phyloP scores from a whole-genome alignment of 208 protist genomes.

The Trypanosoma congolense region DNA sequence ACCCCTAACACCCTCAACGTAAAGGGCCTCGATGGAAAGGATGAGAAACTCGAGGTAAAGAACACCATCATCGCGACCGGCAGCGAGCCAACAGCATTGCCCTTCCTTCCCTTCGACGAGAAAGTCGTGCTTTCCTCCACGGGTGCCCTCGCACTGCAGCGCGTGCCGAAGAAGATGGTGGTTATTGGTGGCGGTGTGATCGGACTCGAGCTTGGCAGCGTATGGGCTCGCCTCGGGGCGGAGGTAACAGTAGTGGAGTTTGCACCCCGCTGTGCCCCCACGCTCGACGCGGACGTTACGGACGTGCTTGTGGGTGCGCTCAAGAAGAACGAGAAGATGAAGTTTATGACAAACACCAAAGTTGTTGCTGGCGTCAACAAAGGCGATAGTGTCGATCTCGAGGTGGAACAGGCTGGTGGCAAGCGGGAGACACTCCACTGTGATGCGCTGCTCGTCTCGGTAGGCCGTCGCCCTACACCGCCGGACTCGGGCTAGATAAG shows the following conservation, averaged over 20 bases:
- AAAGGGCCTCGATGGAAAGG: conserved; percentile 87
- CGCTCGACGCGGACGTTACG: conserved; percentile 78
- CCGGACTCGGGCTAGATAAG: conserved; percentile 91
- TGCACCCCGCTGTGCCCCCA: conserved; percentile 85
- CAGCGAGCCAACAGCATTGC: conserved; percentile 93
- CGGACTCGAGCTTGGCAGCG: conserved; percentile 97
- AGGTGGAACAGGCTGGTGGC: conserved; percentile 90
- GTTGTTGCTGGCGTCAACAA: conserved; percentile 75
- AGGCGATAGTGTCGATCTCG: conserved; percentile 69
- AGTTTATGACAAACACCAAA: conserved; percentile 90
- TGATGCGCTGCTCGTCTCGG: conserved; percentile 94
- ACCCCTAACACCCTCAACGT: conserved; percentile 69
- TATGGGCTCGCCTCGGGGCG: conserved; percentile 96
- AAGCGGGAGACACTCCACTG: conserved; percentile 75
- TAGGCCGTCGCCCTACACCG: conserved; percentile 96
- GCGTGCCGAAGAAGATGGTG: conserved; percentile 96
- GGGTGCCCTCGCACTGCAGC: conserved; percentile 92
- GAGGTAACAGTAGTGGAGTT: conserved; percentile 99
- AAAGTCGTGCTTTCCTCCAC: conserved; percentile 97
- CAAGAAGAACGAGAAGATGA: conserved; percentile 88
- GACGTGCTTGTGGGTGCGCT: conserved; percentile 77
- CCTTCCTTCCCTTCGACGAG: conserved; percentile 96
- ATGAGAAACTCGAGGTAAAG: conserved; percentile 88
- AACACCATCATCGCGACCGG: conserved; percentile 99
- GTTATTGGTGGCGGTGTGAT: conserved; percentile 99